A percentile compares a stretch with the other conserved stretches of the same genome.
phyloP scores from a whole-genome alignment of 2,329 filamentous ascomycete genomes.

The Aureobasidium pullulans region DNA sequence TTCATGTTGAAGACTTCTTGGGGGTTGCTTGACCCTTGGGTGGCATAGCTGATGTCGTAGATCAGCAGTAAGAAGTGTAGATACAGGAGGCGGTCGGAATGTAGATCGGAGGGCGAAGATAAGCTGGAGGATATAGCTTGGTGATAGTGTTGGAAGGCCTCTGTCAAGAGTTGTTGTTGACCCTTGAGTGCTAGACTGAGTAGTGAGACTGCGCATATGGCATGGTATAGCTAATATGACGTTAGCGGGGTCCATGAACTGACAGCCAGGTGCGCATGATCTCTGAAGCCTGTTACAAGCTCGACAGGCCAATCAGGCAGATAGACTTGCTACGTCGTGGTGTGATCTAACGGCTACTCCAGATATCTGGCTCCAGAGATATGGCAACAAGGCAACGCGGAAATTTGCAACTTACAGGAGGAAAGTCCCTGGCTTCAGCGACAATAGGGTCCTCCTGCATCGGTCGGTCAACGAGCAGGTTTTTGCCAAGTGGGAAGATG shows the following conservation, averaged over 20 bases:
- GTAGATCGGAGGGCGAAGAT: slow-evolving; percentile 43
- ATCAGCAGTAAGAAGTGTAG: slow-evolving; percentile 51
- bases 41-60: slow-evolving; percentile 42
- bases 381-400: not conserved
- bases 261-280: not conserved
- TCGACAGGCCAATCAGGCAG: not conserved
- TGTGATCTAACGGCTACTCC: not conserved
- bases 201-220: slow-evolving; percentile 52
- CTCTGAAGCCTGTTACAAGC: too few species aligned
- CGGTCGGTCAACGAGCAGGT: slow-evolving; percentile 1
- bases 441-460: slow-evolving; percentile 15
- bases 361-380: not conserved
- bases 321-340: too few species aligned
- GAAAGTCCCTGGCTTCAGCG: slow-evolving; percentile 40
- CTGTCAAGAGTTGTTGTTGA: slow-evolving; percentile 34
- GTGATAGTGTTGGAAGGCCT: slow-evolving; percentile 49
- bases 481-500: slow-evolving; percentile 13
- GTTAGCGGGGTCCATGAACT: not conserved
- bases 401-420: slow-evolving; percentile 37
- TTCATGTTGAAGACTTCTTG: slow-evolving; percentile 34
- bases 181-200: slow-evolving; percentile 44
- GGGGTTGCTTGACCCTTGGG: slow-evolving; percentile 40
- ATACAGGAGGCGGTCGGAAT: slow-evolving; percentile 49
- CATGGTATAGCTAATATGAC: slow-evolving; percentile 44
- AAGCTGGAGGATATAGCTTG: slow-evolving; percentile 38